Conservation (phyloP, 108 stramenopile genomes). For the Schizochytrium sp. region DNA sequence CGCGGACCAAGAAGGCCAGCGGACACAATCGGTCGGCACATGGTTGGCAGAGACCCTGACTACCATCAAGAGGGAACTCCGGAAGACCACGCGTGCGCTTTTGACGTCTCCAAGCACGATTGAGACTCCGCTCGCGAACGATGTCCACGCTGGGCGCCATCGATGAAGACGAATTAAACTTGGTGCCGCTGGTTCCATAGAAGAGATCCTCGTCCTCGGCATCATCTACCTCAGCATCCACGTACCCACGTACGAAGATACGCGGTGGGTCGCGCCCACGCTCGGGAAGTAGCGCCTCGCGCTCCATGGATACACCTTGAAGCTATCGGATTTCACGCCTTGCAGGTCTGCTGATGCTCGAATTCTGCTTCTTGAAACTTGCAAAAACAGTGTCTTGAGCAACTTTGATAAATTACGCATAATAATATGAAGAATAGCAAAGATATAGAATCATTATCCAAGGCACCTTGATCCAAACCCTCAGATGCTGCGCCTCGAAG, state of each 20-base stretch:
- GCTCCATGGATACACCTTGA: background rate
- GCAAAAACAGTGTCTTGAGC: too few species aligned
- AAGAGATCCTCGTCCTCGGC: slow-evolving; percentile 22
- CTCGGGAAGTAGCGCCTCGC: slow-evolving; percentile 14
- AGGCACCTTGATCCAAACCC: too few species aligned
- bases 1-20: background rate
- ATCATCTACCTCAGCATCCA: background rate
- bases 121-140: slow-evolving; percentile 2
- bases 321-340: too few species aligned
- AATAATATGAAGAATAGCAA: too few species aligned
- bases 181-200: background rate
- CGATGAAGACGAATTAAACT: background rate
- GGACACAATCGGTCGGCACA: background rate
- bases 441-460: too few species aligned
- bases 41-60: background rate
- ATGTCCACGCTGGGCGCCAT: background rate
- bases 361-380: too few species aligned
- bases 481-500: too few species aligned
- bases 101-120: slow-evolving; percentile 14
- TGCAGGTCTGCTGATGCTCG: too few species aligned
- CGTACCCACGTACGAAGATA: background rate
- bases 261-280: background rate
- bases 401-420: too few species aligned
- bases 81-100: too few species aligned
- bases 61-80: too few species aligned